Conservation (phyloP, 2,329 filamentous ascomycete species). For the Rutstroemia sydowiana region DNA sequence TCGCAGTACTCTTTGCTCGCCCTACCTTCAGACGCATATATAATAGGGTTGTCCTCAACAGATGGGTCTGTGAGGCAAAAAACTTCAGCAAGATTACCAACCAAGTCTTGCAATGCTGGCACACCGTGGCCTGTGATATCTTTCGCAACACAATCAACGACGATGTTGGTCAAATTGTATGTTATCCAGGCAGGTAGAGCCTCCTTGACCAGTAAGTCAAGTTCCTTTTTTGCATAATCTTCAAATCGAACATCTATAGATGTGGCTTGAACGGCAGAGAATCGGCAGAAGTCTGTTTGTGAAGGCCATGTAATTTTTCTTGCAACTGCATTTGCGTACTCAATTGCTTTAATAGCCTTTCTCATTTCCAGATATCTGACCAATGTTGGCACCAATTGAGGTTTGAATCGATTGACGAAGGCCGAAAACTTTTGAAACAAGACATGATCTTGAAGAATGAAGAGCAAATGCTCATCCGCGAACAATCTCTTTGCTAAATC, state of each 20-base stretch:
- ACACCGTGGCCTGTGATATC: slow-evolving; percentile 61
- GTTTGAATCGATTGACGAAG: slow-evolving; percentile 19
- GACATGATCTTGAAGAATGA: slow-evolving; percentile 16
- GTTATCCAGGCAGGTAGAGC: slow-evolving; percentile 66
- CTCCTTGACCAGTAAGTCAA: slow-evolving; percentile 32
- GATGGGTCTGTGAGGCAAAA: slow-evolving; percentile 71
- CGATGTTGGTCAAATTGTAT: slow-evolving; percentile 57
- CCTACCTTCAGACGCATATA: slow-evolving; percentile 65
- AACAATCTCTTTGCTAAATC: slow-evolving; percentile 15
- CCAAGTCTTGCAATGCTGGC: slow-evolving; percentile 55
- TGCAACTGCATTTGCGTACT: slow-evolving; percentile 21
- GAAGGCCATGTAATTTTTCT: slow-evolving; percentile 19
- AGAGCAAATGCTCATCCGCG: slow-evolving; percentile 16
- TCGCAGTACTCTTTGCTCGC: too few species aligned
- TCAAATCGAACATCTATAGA: not conserved
- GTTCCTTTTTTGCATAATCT: not conserved
- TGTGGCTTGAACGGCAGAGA: not conserved
- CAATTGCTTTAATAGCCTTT: slow-evolving; percentile 22
- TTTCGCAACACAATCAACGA: slow-evolving; percentile 58
- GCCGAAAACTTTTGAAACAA: slow-evolving; percentile 16
- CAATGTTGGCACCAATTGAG: slow-evolving; percentile 2
- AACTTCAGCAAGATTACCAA: slow-evolving; percentile 65
- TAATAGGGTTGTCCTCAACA: slow-evolving; percentile 62
- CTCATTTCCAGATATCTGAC: slow-evolving; percentile 20
- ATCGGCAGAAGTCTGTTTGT: not conserved